Base-by-base conservation (phyloP, 1,284 basidiomycete species). In the Phellinidium pouzarii region DNA sequence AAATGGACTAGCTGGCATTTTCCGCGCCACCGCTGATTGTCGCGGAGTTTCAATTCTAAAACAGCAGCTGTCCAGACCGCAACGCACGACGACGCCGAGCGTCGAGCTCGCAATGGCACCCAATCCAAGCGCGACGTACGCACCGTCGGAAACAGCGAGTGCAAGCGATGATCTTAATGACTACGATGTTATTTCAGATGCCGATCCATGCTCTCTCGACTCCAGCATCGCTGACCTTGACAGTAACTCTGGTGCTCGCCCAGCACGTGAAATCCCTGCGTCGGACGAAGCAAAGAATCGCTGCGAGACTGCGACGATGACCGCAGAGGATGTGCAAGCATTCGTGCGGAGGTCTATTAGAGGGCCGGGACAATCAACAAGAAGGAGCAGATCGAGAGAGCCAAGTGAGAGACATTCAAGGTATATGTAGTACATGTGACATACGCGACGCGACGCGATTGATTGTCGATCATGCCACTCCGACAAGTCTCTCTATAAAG, bases 351-450 rank as follows among this genome's bases (percentile, higher is more conserved):
- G 70, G 17, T 73, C 73, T 6, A 71, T n/a, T 84, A 23, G 60
- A 77, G 75, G 58, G 45, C n/a, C n/a, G n/a, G n/a, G n/a, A 17
- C 37, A 41, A 14, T 36, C 36, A 3, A 27, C 36, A 9, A 25
- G 6, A 7, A 36, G 77, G 78, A 1, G 71, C 74, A 11, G 65
- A 66, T 50, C 75, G 68, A 51, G 66, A 76, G 31, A n/a, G n/a
- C n/a, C n/a, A n/a, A n/a, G n/a, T n/a, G n/a, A 52, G 72, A 82
- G 59, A 80, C 80, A 4, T 76, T 88, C 23, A 75, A 89, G 45
- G 81, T 96, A 46, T 95, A 95, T 66, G 86, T 94, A 19, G 93
- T n/a, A n/a, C n/a, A n/a, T n/a, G n/a, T n/a, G n/a, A n/a, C n/a
- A n/a, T n/a, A n/a, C n/a, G n/a, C n/a, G n/a, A n/a, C n/a, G n/a